Base-by-base conservation (phyloP, 108 stramenopile genomes). In the Cyclotella baltica region DNA sequence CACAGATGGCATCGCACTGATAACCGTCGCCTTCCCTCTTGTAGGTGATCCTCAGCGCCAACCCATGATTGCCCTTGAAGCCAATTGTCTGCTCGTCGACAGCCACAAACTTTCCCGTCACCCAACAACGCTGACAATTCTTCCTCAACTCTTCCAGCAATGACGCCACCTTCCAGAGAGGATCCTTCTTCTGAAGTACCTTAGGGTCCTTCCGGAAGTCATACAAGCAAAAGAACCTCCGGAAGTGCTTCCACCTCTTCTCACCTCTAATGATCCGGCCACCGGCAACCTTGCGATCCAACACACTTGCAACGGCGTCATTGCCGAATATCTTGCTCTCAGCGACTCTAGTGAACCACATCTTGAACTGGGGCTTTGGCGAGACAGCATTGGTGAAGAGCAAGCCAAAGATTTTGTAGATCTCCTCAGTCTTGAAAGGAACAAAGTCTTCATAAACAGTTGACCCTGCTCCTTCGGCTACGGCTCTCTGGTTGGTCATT, bases 21-120 rank as follows among this genome's bases (percentile, higher is more conserved):
- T 69, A 81, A 1, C 80, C 74, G 59, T 81, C 74, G 29, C 68
- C 80, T 70, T 81, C 75, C 53, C 46, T 53, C 37, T 81, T 75
- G 80, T 75, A 81, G 15, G 67, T 48, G 20, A 81, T 81, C 4
- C 68, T 1, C 0, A 62, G 67, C 33, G 67, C 68, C 47, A 74
- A 40, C 10, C 50, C 51, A 50, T 61, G 56, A 19, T 56, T 57
- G 30, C 67, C 80, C 37, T 81, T 46, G 31, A 80, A 80, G 3
- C 73, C 66, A 36, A 76, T 50, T 0, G 75, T 82, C 63, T 76
- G 75, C 70, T 82, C 75, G 53, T 82, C 75, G 52, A 63, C 29
- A 18, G 70, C 16, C 0, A 78, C 77, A 35, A 28, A 35, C 30
- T 78, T 72, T 55, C 76, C 76, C 27, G 51, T 51, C 0, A 74